Evolutionary conservation across 2,329 filamentous ascomycete species (phyloP).

Genomic region (Exophiala sp.): DNA sequence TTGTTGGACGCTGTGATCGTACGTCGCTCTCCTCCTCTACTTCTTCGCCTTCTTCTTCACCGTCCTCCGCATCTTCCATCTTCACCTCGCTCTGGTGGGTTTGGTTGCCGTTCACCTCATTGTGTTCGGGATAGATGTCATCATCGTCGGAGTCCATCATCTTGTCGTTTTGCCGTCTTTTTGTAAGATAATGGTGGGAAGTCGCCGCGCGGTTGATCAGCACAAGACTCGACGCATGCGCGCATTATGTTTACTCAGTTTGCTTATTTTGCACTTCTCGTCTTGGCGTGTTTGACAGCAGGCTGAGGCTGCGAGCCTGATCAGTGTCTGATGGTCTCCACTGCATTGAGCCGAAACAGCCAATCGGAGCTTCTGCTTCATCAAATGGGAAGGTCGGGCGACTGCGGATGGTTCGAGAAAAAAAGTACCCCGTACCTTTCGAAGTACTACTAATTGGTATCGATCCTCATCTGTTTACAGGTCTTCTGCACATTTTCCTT

Average conservation of each 20-base stretch:
- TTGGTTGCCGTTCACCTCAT: slow-evolving; percentile 14
- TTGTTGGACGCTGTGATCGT: slow-evolving; percentile 27
- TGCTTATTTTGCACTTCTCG: slow-evolving; percentile 2
- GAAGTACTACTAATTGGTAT: background rate
- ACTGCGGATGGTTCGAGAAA: slow-evolving; percentile 24
- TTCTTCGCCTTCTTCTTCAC: slow-evolving; percentile 27
- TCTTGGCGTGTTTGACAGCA: slow-evolving; percentile 6
- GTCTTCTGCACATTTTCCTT: slow-evolving; percentile 3
- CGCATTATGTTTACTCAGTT: slow-evolving; percentile 15
- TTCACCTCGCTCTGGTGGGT: slow-evolving; percentile 23
- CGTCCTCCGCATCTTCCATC: slow-evolving; percentile 31
- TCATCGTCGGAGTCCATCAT: slow-evolving; percentile 29
- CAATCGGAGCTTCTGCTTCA: background rate
- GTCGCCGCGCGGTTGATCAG: too few species aligned
- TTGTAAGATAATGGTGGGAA: background rate
- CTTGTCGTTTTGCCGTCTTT: background rate
- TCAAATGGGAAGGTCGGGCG: slow-evolving; percentile 16
- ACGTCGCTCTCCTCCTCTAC: slow-evolving; percentile 35
- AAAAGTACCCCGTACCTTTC: slow-evolving; percentile 10
- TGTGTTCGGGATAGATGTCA: slow-evolving; percentile 24
- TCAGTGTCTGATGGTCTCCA: too few species aligned
- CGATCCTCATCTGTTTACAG: slow-evolving; percentile 20
- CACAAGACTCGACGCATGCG: background rate
- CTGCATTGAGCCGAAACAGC: background rate
- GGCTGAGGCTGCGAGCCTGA: background rate